Conservation (phyloP, 2,329 filamentous ascomycete genomes). For the Cercospora sojina region DNA sequence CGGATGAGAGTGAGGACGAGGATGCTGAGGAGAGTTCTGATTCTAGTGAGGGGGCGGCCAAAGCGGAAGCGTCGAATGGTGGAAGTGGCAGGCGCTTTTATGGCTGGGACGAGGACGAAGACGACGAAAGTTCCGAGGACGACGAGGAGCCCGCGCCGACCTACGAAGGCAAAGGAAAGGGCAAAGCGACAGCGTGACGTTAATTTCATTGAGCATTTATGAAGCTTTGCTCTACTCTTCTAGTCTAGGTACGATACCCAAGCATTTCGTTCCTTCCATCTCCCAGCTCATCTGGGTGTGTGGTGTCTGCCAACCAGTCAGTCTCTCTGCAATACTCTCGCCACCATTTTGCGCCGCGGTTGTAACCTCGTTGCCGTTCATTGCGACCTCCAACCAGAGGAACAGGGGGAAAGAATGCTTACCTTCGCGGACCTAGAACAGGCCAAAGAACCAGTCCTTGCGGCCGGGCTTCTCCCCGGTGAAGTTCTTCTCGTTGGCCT, state of each 20-base stretch:
- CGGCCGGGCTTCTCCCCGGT: not conserved
- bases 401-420: not conserved
- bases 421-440: conserved; percentile 5
- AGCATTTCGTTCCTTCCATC: not conserved
- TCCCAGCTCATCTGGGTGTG: not conserved
- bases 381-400: not conserved
- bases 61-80: conserved; percentile 40
- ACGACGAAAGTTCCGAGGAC: conserved; percentile 45
- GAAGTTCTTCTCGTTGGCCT: conserved; percentile 5
- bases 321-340: not conserved
- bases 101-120: conserved; percentile 73
- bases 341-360: not conserved
- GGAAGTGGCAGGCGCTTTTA: conserved; percentile 57
- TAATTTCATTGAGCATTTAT: not conserved
- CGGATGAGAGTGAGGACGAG: conserved; percentile 39
- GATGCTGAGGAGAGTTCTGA: conserved; percentile 35
- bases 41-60: conserved; percentile 32
- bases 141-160: conserved; percentile 39
- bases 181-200: conserved; percentile 30
- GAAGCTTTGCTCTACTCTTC: not conserved
- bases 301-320: not conserved
- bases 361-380: not conserved
- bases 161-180: conserved; percentile 48
- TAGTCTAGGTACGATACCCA: conserved; percentile 7
- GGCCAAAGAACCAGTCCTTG: conserved; percentile 9